Conservation (phyloP, 2,329 filamentous ascomycete genomes). For the Scopulariopsis brevicaulis region DNA sequence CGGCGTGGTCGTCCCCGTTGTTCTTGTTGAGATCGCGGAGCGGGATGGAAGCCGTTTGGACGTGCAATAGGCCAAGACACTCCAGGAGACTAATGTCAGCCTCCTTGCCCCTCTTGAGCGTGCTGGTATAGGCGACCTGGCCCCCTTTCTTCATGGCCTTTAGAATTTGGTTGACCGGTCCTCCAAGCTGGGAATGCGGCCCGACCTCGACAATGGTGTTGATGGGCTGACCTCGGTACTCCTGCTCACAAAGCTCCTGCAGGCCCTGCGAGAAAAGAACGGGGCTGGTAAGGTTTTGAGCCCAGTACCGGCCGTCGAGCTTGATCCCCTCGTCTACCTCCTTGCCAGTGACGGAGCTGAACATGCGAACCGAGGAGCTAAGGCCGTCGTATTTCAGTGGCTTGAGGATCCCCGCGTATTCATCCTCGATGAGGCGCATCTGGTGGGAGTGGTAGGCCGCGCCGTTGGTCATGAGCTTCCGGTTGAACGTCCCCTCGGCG, state of each 20-base stretch:
- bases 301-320: conserved; percentile 29
- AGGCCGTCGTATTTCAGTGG: conserved; percentile 2
- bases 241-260: conserved; percentile 17
- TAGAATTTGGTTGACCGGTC: conserved; percentile 37
- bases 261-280: conserved; percentile 31
- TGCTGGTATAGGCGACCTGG: neutral
- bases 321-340: conserved; percentile 4
- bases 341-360: conserved; percentile 4
- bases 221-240: neutral
- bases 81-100: conserved; percentile 33
- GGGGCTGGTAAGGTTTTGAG: conserved; percentile 28
- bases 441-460: conserved; percentile 18
- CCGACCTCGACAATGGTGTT: conserved; percentile 24
- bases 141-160: conserved; percentile 25
- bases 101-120: conserved; percentile 12
- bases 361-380: neutral
- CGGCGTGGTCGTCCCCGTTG: neutral
- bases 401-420: conserved; percentile 15
- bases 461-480: conserved; percentile 8
- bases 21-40: neutral
- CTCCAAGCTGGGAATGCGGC: conserved; percentile 35
- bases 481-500: conserved; percentile 9
- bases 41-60: conserved; percentile 8
- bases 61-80: conserved; percentile 27
- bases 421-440: conserved; percentile 14